These are phyloP conservation scores for Aureobasidium sp. DNA, from an alignment of 2,329 filamentous ascomycete species.

Conservation along the genomic window DNA sequence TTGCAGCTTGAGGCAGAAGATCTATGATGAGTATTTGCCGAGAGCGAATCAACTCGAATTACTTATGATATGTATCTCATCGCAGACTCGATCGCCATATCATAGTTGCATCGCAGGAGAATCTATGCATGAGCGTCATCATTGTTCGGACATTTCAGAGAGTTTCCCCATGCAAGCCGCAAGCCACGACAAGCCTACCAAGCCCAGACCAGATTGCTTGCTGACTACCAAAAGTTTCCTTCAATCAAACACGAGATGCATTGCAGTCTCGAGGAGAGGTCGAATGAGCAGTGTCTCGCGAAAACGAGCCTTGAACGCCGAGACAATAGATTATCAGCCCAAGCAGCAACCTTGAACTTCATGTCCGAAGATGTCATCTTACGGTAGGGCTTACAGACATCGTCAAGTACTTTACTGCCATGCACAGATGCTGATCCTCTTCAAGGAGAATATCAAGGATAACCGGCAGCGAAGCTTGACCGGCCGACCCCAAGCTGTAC, in stretches of 20 bases:
- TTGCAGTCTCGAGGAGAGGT: background rate
- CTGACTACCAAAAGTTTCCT: background rate
- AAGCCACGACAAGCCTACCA: background rate
- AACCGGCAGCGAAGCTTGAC: slow-evolving; percentile 8
- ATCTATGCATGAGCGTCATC: slow-evolving; percentile 9
- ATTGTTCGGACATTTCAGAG: slow-evolving; percentile 5
- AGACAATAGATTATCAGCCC: background rate
- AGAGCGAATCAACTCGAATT: background rate
- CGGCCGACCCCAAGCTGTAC: background rate
- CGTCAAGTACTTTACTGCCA: background rate
- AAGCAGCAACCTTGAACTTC: background rate
- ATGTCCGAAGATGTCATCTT: background rate
- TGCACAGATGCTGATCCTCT: background rate
- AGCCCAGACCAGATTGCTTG: background rate
- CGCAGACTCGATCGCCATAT: background rate
- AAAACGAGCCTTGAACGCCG: background rate
- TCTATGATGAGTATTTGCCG: background rate
- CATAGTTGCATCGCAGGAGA: background rate
- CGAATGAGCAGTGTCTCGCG: background rate
- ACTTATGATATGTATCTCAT: background rate
- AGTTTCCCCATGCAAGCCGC: slow-evolving; percentile 11
- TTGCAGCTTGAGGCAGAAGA: background rate
- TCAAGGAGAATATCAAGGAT: background rate
- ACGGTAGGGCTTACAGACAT: background rate
- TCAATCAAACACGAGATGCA: background rate